Conservation (phyloP, 495 filamentous ascomycete genomes). For the Penicillium silybi region DNA sequence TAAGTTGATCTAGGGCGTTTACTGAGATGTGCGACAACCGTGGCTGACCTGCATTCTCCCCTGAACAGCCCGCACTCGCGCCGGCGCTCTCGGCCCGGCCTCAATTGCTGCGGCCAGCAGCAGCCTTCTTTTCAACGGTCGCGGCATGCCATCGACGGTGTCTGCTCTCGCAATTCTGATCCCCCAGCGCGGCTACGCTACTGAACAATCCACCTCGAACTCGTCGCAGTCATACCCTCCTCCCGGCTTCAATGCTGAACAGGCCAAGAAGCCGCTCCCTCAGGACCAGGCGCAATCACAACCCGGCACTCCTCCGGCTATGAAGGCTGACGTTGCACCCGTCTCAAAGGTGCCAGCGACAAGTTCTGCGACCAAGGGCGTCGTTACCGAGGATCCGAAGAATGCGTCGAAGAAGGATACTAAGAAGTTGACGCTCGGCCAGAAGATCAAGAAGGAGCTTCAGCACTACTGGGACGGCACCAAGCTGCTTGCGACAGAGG, state of each 20-base stretch:
- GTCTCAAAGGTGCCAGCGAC: constrained; percentile 38
- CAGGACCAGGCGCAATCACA: constrained; percentile 38
- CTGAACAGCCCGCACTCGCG: constrained; percentile 33
- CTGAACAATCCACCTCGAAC: constrained; percentile 62
- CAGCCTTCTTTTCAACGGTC: constrained; percentile 54
- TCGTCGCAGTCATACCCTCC: constrained; percentile 66
- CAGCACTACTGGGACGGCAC: constrained; percentile 99
- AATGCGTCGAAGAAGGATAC: constrained; percentile 70
- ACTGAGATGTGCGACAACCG: neutral
- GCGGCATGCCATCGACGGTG: constrained; percentile 55
- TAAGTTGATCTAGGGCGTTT: constrained; percentile 11
- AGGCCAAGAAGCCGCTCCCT: constrained; percentile 82
- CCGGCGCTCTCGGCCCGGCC: constrained; percentile 34
- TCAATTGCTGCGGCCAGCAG: constrained; percentile 39
- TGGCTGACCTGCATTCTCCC: constrained; percentile 6
- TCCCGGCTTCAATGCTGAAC: constrained; percentile 87
- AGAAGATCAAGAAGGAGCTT: constrained; percentile 88
- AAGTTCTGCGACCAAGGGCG: constrained; percentile 44
- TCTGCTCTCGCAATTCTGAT: constrained; percentile 64
- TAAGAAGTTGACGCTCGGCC: constrained; percentile 80
- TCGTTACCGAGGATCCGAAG: constrained; percentile 44
- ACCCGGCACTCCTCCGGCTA: constrained; percentile 23
- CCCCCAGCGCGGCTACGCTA: constrained; percentile 60
- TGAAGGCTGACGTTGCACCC: constrained; percentile 36
- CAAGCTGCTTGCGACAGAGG: constrained; percentile 91